Base-by-base conservation (phyloP, 202 grass and related monocot species). In the Setaria viridis region DNA sequence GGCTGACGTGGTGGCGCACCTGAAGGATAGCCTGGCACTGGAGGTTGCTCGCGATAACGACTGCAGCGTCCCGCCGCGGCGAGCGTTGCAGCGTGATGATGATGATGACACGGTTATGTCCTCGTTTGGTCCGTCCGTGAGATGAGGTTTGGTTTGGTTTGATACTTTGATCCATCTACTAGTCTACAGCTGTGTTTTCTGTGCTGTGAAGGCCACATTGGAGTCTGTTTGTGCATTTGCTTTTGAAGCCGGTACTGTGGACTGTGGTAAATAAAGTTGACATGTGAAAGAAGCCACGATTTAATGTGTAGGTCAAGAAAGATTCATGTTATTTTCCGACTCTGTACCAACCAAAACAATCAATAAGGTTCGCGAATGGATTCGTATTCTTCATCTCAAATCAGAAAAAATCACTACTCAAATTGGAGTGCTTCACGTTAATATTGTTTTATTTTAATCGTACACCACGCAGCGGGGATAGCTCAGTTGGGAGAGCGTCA, bases 401-500 rank as follows among this genome's bases (percentile, higher is more conserved):
- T 1, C 50, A 53, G 10, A 13, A 3, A 49, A 11, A 7, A 12
- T 4, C 0, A 49, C 11, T 13, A 12, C 47, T 25, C 25, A 25
- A 25, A 25, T 25, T 25, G 25, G 25, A 25, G 25, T 25, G 25
- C 25, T 25, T 25, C 0, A 25, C 25, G 25, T 25, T 25, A 25
- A 25, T 25, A 14, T 13, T 4, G 14, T 3, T 49, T 49, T 47
- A 2, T 47, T 47, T 2, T 47, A 47, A 10, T 0, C 1, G 9
- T 11, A 2, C 14, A 16, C 0, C 73, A 25, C n/a, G 1, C 0
- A 15, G 46, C 91, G 86, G 91, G 90, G 91, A 94, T 98, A 91
- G 93, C 90, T 98, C 91, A 91, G 91, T 90, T 99, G 91, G 96
- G 93, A 99, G 84, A 94, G 90, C 90, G 90, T 99, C 91, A 94